Evolutionary conservation across 176 grass and related monocot species (phyloP).

Genomic region (Juncus effusus): DNA sequence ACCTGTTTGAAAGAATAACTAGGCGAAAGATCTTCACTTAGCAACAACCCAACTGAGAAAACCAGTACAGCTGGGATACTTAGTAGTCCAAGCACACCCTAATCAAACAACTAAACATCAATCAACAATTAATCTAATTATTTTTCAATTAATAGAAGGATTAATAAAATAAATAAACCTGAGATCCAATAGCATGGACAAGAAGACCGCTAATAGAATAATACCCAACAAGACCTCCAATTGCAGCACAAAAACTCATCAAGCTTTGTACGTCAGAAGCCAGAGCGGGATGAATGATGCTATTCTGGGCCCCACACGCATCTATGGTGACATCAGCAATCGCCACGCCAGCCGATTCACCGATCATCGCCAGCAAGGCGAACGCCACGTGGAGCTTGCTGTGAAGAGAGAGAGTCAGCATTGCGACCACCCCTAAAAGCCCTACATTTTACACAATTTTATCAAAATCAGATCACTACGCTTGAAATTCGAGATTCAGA

Average conservation of each 20-base stretch:
- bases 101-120: conserved; percentile 26
- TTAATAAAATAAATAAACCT: conserved; percentile 30
- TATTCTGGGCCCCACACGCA: conserved; percentile 75
- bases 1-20: conserved; percentile 60
- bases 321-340: conserved; percentile 89
- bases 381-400: conserved; percentile 56
- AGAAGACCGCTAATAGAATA: conserved; percentile 78
- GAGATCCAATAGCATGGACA: conserved; percentile 70
- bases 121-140: not conserved
- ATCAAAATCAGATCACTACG: not conserved
- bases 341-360: conserved; percentile 51
- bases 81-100: conserved; percentile 77
- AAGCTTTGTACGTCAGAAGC: conserved; percentile 83
- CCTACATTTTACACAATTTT: conserved; percentile 45
- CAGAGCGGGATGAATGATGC: conserved; percentile 48
- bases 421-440: conserved; percentile 64
- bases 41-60: conserved; percentile 59
- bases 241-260: conserved; percentile 60
- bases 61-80: conserved; percentile 56
- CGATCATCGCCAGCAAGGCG: conserved; percentile 61
- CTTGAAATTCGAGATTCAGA: too few species aligned
- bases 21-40: conserved; percentile 51
- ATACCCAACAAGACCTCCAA: conserved; percentile 85
- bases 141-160: too few species aligned
- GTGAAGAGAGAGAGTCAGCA: conserved; percentile 68